Percentiles rank a stretch among this genome's conserved stretches.
These are phyloP conservation scores for Tylopilus subfusipes DNA, from an alignment of 768 basidiomycete genomes.

Conservation along the genomic window DNA sequence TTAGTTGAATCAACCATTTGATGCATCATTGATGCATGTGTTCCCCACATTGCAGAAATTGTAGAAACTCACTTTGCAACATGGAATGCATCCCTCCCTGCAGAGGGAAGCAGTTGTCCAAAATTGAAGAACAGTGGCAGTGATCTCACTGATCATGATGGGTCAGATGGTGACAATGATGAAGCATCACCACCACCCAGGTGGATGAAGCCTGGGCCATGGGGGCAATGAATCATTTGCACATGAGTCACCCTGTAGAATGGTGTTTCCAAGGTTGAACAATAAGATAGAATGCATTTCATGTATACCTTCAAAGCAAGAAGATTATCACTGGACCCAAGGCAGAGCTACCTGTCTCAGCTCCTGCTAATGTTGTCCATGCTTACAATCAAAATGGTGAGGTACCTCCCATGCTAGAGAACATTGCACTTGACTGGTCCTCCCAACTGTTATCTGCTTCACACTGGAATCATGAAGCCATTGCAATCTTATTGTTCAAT, in stretches of 20 bases:
- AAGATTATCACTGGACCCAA: too few species aligned
- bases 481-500: not conserved
- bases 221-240: not conserved
- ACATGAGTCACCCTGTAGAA: not conserved
- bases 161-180: not conserved
- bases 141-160: too few species aligned
- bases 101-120: too few species aligned
- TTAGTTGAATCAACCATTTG: not conserved
- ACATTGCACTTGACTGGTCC: not conserved
- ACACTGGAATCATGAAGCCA: not conserved
- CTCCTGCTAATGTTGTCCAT: not conserved
- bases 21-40: not conserved
- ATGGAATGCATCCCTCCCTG: too few species aligned
- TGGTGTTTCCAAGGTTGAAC: not conserved
- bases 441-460: not conserved
- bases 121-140: too few species aligned
- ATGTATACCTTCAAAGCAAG: too few species aligned
- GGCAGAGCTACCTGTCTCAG: too few species aligned
- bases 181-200: not conserved
- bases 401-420: not conserved
- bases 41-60: not conserved
- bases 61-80: too few species aligned
- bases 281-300: not conserved
- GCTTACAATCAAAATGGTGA: not conserved
- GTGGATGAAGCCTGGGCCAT: not conserved